phyloP scores from a whole-genome alignment of 1,284 basidiomycete genomes.

The Ustilago loliicola region DNA sequence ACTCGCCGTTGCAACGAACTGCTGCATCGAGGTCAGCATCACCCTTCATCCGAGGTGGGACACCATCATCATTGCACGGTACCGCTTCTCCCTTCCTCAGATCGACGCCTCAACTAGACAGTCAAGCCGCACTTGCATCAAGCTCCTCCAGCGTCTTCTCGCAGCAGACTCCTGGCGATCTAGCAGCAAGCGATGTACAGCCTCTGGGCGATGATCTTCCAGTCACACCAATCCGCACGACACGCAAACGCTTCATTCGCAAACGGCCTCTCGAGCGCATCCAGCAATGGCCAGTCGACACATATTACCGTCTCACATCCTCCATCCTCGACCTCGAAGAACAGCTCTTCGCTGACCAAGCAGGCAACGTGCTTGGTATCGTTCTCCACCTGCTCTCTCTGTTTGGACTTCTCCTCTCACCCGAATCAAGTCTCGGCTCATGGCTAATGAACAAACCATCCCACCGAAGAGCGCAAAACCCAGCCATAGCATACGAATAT shows the following conservation, averaged over 20 bases:
- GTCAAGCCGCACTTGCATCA: constrained; percentile 2
- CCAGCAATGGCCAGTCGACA: constrained; percentile 44
- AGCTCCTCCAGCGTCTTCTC: constrained; percentile 8
- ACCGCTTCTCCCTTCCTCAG: constrained; percentile 25
- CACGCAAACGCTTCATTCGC: constrained; percentile 40
- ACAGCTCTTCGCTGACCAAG: constrained; percentile 43
- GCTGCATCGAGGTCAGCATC: constrained; percentile 13
- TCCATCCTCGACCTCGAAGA: constrained; percentile 43
- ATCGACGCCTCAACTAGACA: constrained; percentile 13
- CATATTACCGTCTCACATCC: constrained; percentile 33
- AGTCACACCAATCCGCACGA: neutral
- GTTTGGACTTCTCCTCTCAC: constrained; percentile 45
- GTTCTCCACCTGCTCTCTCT: constrained; percentile 41
- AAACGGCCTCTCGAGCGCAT: constrained; percentile 36
- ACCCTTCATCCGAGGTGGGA: constrained; percentile 19
- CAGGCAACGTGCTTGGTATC: constrained; percentile 47
- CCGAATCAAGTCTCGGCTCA: constrained; percentile 41
- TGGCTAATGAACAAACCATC: constrained; percentile 50
- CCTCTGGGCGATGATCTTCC: constrained; percentile 2
- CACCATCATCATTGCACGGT: constrained; percentile 24
- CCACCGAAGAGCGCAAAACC: constrained; percentile 42
- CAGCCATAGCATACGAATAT: constrained; percentile 51
- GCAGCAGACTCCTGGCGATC: neutral
- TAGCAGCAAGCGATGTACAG: neutral
- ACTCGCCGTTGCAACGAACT: constrained; percentile 31